Conservation (phyloP, 345 rosid genomes). For the Aurinia saxatilis region DNA sequence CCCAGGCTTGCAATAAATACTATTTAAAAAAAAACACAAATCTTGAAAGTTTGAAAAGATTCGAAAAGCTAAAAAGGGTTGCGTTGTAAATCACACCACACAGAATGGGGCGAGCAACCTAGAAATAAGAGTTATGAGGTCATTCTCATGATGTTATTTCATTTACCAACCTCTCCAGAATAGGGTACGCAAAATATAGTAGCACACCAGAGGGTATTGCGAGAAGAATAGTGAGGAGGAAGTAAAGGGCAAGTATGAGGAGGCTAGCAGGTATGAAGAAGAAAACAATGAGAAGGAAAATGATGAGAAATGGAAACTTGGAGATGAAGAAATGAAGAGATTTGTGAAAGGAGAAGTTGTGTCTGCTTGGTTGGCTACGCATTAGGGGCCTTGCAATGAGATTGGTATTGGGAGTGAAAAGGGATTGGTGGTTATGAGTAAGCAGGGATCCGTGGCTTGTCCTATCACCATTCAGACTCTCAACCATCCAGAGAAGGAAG, state of each 20-base stretch:
- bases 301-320: constrained; percentile 48
- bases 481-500: constrained; percentile 73
- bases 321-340: constrained; percentile 52
- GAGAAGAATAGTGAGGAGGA: constrained; percentile 45
- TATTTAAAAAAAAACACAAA: not conserved
- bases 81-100: not conserved
- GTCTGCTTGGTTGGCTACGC: constrained; percentile 28
- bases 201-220: constrained; percentile 53
- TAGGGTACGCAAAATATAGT: constrained; percentile 51
- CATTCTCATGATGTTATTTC: constrained; percentile 32
- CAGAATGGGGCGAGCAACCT: not conserved
- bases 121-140: not conserved
- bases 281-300: constrained; percentile 42
- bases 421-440: constrained; percentile 29
- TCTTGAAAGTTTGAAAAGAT: not conserved
- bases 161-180: constrained; percentile 54
- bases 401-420: constrained; percentile 13
- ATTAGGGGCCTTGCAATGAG: constrained; percentile 12
- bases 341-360: constrained; percentile 37
- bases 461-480: constrained; percentile 53
- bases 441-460: constrained; percentile 16
- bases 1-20: constrained; percentile 7
- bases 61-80: not conserved
- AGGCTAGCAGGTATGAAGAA: constrained; percentile 58
- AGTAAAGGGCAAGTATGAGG: constrained; percentile 44